phyloP scores from a whole-genome alignment of 306 rosid genomes.

The Pterocarpus macrocarpus region DNA sequence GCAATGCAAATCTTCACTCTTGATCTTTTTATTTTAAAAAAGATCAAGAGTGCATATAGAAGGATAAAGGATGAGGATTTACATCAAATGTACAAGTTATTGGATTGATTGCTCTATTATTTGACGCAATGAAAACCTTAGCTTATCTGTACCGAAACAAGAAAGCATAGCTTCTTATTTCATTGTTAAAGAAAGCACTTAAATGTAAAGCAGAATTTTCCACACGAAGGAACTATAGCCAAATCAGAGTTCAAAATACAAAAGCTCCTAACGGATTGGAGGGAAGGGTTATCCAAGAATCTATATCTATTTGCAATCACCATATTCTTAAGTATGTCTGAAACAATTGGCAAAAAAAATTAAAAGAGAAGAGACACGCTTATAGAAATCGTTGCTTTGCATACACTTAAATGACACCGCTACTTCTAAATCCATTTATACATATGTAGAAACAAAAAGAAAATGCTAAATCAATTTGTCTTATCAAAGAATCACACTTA shows the following conservation, averaged over 20 bases:
- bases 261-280: not conserved
- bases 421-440: conserved; percentile 45
- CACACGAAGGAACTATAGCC: not conserved
- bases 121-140: conserved; percentile 24
- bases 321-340: not conserved
- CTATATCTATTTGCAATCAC: not conserved
- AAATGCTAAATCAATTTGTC: not conserved
- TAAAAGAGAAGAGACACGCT: not conserved
- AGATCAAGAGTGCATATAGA: too few species aligned
- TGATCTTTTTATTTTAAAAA: too few species aligned
- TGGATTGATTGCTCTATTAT: conserved; percentile 2
- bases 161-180: conserved; percentile 15
- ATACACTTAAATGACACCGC: conserved; percentile 38
- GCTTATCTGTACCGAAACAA: not conserved
- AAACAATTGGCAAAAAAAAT: not conserved
- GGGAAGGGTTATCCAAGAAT: not conserved
- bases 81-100: not conserved
- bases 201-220: not conserved
- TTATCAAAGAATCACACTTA: conserved; percentile 36
- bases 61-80: too few species aligned
- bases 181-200: too few species aligned
- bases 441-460: not conserved
- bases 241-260: conserved; percentile 18
- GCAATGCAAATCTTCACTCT: too few species aligned
- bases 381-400: conserved; percentile 37